Base-by-base conservation (phyloP, 1,284 basidiomycete genomes). In the Cutaneotrichosporon cavernicola region DNA sequence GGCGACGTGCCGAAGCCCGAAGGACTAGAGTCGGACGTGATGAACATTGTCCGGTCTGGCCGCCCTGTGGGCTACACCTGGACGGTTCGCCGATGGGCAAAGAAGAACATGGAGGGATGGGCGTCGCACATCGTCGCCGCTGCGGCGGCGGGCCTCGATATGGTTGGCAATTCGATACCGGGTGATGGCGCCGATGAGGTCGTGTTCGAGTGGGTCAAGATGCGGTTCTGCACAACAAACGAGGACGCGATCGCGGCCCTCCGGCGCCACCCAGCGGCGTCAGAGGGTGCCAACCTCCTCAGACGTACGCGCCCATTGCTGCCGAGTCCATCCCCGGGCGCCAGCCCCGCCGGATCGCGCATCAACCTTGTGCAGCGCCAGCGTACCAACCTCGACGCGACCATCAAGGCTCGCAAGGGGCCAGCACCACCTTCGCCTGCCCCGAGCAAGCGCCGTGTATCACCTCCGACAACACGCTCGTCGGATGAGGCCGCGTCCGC, bases 21-120 rank as follows among this genome's bases (percentile, higher is more conserved):
- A 18, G 43, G 56, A 30, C 22, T n/a, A 11, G 58, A 53, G 32
- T 36, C 31, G 22, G 58, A 60, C 21, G 4, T 14, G 50, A 31
- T 60, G 47, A 40, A 26, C n/a, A 14, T 56, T 4, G 50, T n/a
- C 21, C 71, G 72, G 4, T 73, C 72, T 0, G 62, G 63, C n/a
- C 72, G 80, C 46, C 77, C 80, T 9, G 64, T 79, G 7, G 78
- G 76, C 71, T 94, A 95, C 72, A 86, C 90, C 4, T 96, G 92
- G 91, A 84, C 90, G 5, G 87, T 93, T 21, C 83, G 87, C 61
- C 84, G 83, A 65, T 96, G 92, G 91, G 81, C 89, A 56, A 92
- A 90, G 76, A 86, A 70, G 63, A 78, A 76, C 65, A 61, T 67
- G 26, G 75, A 77, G 26, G 73, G 75, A 8, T 77, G 76, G 76